Evolutionary conservation across 106 monocot genomes (phyloP).

Genomic region (Dendrobium catenatum): DNA sequence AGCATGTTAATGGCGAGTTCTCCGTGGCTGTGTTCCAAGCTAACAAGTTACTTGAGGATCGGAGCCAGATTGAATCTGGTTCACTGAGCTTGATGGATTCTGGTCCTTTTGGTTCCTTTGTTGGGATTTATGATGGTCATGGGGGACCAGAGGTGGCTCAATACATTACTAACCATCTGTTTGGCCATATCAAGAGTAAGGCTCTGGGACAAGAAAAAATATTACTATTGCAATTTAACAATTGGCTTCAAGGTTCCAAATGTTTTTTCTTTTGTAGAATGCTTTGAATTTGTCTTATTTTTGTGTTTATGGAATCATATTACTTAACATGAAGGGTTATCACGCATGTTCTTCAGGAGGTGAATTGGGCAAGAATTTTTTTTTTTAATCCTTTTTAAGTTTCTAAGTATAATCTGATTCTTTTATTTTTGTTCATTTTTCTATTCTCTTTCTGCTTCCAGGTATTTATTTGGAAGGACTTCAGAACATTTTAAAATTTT

Average conservation of each 20-base stretch:
- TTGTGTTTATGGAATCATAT: neutral
- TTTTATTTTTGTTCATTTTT: too few species aligned
- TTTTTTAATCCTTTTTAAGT: too few species aligned
- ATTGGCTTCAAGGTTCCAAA: neutral
- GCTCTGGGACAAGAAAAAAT: neutral
- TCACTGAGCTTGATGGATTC: slow-evolving; percentile 18
- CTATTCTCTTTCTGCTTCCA: too few species aligned
- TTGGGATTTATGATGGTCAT: slow-evolving; percentile 33
- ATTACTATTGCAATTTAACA: neutral
- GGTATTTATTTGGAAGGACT: too few species aligned
- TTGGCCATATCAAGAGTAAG: slow-evolving; percentile 28
- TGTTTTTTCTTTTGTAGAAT: neutral
- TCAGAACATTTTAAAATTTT: too few species aligned
- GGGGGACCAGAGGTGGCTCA: slow-evolving; percentile 25
- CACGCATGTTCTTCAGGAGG: too few species aligned
- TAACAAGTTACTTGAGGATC: slow-evolving; percentile 26
- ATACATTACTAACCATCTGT: slow-evolving; percentile 30
- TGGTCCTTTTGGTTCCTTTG: slow-evolving; percentile 29
- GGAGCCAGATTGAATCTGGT: slow-evolving; percentile 29
- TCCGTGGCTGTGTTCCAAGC: slow-evolving; percentile 31
- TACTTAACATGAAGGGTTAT: neutral
- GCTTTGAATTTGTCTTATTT: neutral
- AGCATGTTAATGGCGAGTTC: slow-evolving; percentile 28
- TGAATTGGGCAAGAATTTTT: too few species aligned
- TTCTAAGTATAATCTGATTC: too few species aligned